These are phyloP conservation scores for Anthracocystis panici-leucophaei DNA, from an alignment of 1,284 basidiomycete genomes.

Conservation along the genomic window DNA sequence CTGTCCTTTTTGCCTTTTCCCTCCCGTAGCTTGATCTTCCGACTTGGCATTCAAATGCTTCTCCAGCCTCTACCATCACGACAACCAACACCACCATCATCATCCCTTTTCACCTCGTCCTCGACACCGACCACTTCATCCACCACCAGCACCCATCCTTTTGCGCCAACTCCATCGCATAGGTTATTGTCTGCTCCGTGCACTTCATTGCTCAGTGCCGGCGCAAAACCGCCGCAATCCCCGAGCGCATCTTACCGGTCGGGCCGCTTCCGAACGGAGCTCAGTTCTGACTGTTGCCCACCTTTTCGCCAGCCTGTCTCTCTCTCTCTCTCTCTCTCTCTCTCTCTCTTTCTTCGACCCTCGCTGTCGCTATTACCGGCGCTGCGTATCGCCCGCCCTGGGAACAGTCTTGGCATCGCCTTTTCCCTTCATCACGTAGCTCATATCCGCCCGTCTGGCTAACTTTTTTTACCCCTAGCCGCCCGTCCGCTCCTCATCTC, in stretches of 20 bases:
- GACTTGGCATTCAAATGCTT: not conserved
- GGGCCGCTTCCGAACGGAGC: constrained; percentile 2
- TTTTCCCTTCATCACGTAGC: not conserved
- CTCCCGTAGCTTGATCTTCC: not conserved
- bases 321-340: no score
- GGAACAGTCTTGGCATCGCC: not conserved
- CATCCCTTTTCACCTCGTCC: not conserved
- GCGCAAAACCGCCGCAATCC: not conserved
- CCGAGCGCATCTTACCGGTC: not conserved
- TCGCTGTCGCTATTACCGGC: not conserved
- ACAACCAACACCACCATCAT: not conserved
- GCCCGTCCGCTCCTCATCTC: constrained; percentile 2
- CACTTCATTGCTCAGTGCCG: not conserved
- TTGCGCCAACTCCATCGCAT: not conserved
- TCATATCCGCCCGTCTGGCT: not conserved
- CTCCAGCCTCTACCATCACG: no score
- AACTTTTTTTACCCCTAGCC: not conserved
- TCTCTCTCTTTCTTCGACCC: not conserved
- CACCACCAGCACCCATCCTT: not conserved
- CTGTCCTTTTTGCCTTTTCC: not conserved
- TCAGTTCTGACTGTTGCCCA: constrained; percentile 16
- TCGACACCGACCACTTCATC: not conserved
- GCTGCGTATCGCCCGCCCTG: not conserved
- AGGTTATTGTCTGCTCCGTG: not conserved
- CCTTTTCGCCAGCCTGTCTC: constrained; percentile 20